phyloP scores from a whole-genome alignment of 2,329 filamentous ascomycete species.

The Arthrobotrys conoides region DNA sequence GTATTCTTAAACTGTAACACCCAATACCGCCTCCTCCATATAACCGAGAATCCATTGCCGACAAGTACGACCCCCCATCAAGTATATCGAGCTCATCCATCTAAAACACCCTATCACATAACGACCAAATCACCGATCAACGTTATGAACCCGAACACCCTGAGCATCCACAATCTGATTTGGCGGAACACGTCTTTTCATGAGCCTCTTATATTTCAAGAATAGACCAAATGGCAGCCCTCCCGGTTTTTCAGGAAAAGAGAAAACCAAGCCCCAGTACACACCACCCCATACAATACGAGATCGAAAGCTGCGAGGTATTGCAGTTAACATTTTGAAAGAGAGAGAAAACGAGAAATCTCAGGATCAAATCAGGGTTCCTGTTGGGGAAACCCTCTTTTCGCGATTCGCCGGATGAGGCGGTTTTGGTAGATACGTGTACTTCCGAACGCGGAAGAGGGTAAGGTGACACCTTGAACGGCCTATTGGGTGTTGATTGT shows the following conservation, averaged over 20 bases:
- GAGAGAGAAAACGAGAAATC: not conserved
- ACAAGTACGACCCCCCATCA: too few relatives aligned
- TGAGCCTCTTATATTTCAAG: not conserved
- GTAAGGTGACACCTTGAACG: not conserved
- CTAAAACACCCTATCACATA: not conserved
- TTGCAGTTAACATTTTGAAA: constrained; percentile 18
- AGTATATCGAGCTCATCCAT: not conserved
- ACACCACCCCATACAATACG: constrained; percentile 7
- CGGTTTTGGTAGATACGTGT: constrained; percentile 11
- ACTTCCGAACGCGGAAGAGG: constrained; percentile 26
- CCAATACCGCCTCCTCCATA: too few relatives aligned
- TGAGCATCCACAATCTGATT: not conserved
- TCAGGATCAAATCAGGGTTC: not conserved
- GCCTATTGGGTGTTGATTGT: not conserved
- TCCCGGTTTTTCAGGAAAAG: not conserved
- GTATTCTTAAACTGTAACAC: not conserved
- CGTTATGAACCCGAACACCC: constrained; percentile 10
- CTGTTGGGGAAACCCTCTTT: not conserved
- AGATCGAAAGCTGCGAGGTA: not conserved
- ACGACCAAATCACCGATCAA: not conserved
- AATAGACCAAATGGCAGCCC: not conserved
- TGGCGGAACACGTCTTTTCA: not conserved
- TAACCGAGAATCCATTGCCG: not conserved
- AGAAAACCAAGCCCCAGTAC: not conserved
- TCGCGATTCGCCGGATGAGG: constrained; percentile 1